These are phyloP conservation scores for Uronychia setigera DNA, from an alignment of 73 alveolate species.

Conservation along the genomic window DNA sequence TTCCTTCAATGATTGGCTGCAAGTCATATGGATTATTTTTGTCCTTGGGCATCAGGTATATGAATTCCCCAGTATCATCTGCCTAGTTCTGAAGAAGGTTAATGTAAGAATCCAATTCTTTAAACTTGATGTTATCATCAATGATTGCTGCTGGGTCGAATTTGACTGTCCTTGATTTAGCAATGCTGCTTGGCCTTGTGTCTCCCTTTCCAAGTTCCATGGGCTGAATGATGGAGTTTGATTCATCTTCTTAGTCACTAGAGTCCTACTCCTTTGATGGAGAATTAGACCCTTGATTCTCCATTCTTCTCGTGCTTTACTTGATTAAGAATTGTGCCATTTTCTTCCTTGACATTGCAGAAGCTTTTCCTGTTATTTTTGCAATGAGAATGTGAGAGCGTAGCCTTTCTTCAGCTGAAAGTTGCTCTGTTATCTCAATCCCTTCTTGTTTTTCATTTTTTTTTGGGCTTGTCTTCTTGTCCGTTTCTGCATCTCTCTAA, in stretches of 20 bases:
- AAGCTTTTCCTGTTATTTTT: constrained; percentile 25
- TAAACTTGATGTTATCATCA: constrained; percentile 7
- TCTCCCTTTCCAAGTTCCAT: too few relatives aligned
- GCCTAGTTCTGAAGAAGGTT: constrained; percentile 36
- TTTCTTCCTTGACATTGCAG: neutral
- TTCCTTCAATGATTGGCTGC: constrained; percentile 37
- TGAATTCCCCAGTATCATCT: constrained; percentile 53
- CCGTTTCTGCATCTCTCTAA: neutral
- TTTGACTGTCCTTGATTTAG: too few relatives aligned
- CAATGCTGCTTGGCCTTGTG: too few relatives aligned
- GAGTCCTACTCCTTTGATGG: too few relatives aligned
- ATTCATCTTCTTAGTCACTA: too few relatives aligned
- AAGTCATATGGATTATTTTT: constrained; percentile 40
- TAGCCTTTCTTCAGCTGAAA: constrained; percentile 20
- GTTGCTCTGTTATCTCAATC: neutral
- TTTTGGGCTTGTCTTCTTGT: neutral
- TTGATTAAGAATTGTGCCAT: too few relatives aligned
- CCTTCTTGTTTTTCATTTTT: neutral
- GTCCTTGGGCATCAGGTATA: constrained; percentile 43
- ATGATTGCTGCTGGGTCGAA: neutral
- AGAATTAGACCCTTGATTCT: too few relatives aligned
- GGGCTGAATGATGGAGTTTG: too few relatives aligned
- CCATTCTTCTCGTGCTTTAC: too few relatives aligned
- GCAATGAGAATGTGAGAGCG: constrained; percentile 26
- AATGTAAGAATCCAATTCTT: constrained; percentile 31